Conservation (phyloP, 345 rosid species). For the Citrus unshiu region DNA sequence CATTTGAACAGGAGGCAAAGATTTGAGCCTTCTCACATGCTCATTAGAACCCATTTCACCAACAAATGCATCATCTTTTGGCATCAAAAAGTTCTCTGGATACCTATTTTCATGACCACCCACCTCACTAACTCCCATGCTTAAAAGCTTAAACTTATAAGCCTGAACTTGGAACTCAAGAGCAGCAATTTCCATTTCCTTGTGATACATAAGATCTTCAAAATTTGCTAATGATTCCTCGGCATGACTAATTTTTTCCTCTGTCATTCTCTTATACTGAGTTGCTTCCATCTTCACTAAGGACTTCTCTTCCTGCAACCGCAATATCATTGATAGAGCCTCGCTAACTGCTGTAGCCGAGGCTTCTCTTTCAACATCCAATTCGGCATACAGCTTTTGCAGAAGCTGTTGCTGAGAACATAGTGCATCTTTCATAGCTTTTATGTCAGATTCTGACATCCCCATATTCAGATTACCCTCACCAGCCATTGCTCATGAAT, state of each 20-base stretch:
- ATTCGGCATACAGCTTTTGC: constrained; percentile 55
- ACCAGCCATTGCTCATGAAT: constrained; percentile 29
- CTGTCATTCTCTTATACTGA: constrained; percentile 85
- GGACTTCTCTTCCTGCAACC: constrained; percentile 84
- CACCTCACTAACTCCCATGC: constrained; percentile 67
- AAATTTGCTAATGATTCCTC: constrained; percentile 69
- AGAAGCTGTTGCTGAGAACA: constrained; percentile 77
- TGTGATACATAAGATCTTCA: constrained; percentile 71
- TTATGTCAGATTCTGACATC: constrained; percentile 36
- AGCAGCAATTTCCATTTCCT: constrained; percentile 83
- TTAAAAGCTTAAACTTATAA: constrained; percentile 58
- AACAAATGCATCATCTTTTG: constrained; percentile 22
- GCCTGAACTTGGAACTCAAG: constrained; percentile 84
- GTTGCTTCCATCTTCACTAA: constrained; percentile 75
- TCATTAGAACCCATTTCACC: constrained; percentile 22
- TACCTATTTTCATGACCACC: constrained; percentile 35
- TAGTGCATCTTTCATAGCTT: constrained; percentile 52
- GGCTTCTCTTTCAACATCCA: constrained; percentile 89
- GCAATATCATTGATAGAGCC: constrained; percentile 81
- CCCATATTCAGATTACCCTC: constrained; percentile 30
- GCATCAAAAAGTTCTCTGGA: constrained; percentile 41
- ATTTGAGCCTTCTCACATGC: constrained; percentile 32
- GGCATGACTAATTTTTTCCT: constrained; percentile 74
- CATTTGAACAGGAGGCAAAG: constrained; percentile 26
- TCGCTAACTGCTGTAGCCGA: constrained; percentile 72